A percentile compares a stretch with the other conserved stretches of the same genome.
These are phyloP conservation scores for Neurospora tetraspora DNA, from an alignment of 495 filamentous ascomycete genomes.

Conservation along the genomic window DNA sequence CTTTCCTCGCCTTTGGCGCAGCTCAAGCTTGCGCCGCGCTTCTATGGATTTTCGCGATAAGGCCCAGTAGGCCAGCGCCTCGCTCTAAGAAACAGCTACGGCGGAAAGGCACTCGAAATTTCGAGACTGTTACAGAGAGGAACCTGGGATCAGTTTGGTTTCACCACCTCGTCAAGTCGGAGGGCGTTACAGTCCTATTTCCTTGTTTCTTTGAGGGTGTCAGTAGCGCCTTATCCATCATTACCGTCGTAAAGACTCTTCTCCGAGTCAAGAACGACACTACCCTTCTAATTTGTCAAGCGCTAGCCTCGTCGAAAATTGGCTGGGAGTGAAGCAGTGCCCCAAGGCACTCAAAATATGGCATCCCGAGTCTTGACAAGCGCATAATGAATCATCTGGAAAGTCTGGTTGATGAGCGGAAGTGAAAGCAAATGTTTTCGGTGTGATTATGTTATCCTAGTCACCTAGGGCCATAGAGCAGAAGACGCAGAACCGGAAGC, in stretches of 20 bases:
- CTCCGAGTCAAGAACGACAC: background rate
- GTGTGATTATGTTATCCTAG: background rate
- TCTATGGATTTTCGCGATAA: background rate
- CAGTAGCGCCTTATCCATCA: background rate
- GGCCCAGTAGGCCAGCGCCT: background rate
- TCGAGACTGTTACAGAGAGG: background rate
- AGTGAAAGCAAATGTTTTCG: background rate
- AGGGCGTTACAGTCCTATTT: background rate
- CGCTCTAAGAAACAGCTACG: background rate
- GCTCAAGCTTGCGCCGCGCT: background rate
- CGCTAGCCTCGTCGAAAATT: background rate
- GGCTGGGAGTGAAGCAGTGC: background rate
- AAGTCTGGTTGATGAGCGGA: background rate
- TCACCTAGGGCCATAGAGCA: background rate
- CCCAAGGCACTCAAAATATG: background rate
- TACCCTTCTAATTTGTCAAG: background rate
- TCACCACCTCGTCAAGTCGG: background rate
- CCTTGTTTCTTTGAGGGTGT: background rate
- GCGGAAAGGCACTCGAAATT: background rate
- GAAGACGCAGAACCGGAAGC: background rate
- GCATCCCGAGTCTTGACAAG: background rate
- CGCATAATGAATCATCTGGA: background rate
- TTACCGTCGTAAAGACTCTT: background rate
- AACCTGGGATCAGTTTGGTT: background rate
- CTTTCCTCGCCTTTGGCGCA: background rate